phyloP scores from a whole-genome alignment of 2,329 filamentous ascomycete species.

The Nigrospora sphaerica region DNA sequence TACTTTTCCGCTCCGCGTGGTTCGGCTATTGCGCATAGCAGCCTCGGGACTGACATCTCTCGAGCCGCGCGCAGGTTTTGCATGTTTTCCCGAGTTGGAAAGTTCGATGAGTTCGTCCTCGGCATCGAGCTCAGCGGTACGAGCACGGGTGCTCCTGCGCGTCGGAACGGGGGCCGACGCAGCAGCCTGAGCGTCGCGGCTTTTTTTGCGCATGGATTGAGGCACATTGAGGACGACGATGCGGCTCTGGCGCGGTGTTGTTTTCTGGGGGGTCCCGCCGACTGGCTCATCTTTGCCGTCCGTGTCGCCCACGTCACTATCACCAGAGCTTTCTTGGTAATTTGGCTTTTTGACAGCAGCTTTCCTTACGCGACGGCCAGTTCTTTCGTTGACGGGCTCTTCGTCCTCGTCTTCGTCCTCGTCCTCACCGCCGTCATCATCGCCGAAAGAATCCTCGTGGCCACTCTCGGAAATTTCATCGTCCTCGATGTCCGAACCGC shows the following conservation, averaged over 20 bases:
- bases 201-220: slow-evolving; percentile 12
- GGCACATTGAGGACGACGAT: slow-evolving; percentile 39
- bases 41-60: slow-evolving; percentile 51
- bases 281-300: slow-evolving; percentile 31
- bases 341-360: slow-evolving; percentile 34
- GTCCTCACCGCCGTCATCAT: slow-evolving; percentile 21
- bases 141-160: slow-evolving; percentile 44
- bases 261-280: slow-evolving; percentile 17
- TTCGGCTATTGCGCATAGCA: slow-evolving; percentile 30
- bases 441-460: slow-evolving; percentile 39
- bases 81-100: slow-evolving; percentile 54
- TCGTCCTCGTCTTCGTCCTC: slow-evolving; percentile 27
- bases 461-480: slow-evolving; percentile 47
- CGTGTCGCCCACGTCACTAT: slow-evolving; percentile 22
- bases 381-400: slow-evolving; percentile 28
- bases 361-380: slow-evolving; percentile 38
- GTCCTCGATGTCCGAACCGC: slow-evolving; percentile 56
- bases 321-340: slow-evolving; percentile 41
- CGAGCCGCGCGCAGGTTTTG: slow-evolving; percentile 38
- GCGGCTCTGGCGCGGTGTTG: slow-evolving; percentile 22
- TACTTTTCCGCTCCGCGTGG: slow-evolving; percentile 44
- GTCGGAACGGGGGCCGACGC: slow-evolving; percentile 17
- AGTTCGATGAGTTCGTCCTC: slow-evolving; percentile 51
- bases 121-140: slow-evolving; percentile 46
- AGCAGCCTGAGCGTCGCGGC: slow-evolving; percentile 8